Percentiles rank a stretch among this genome's conserved stretches.
These are phyloP conservation scores for Lojkania enalia DNA, from an alignment of 2,329 filamentous ascomycete genomes.

Conservation along the genomic window DNA sequence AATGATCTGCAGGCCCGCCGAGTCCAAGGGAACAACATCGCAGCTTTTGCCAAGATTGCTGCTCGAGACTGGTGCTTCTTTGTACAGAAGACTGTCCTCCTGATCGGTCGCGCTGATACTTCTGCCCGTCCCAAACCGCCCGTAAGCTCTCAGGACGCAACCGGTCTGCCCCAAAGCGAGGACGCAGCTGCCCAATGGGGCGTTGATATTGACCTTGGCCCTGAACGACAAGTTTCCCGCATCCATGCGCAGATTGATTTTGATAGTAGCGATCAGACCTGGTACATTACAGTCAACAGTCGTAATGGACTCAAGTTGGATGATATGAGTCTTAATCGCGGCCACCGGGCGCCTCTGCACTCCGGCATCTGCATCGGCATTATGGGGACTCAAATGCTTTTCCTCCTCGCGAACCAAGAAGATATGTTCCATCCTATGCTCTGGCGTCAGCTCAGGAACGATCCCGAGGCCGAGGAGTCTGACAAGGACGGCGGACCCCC, in stretches of 20 bases:
- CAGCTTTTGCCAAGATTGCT: constrained; percentile 79
- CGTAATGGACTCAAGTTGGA: constrained; percentile 90
- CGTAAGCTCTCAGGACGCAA: constrained; percentile 28
- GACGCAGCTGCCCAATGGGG: constrained; percentile 45
- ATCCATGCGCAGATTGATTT: constrained; percentile 56
- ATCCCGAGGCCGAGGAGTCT: constrained; percentile 41
- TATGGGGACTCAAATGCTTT: constrained; percentile 96
- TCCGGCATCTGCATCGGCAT: constrained; percentile 93
- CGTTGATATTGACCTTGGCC: constrained; percentile 81
- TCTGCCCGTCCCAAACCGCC: constrained; percentile 32
- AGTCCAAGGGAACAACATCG: constrained; percentile 49
- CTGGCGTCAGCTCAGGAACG: constrained; percentile 60
- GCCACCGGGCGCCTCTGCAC: constrained; percentile 66
- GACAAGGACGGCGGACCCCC: constrained; percentile 44
- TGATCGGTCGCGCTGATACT: constrained; percentile 66
- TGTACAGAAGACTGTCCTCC: constrained; percentile 72
- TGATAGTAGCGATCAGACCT: constrained; percentile 57
- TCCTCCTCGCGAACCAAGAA: constrained; percentile 81
- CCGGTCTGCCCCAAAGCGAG: constrained; percentile 28
- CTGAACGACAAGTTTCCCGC: constrained; percentile 55
- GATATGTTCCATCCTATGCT: constrained; percentile 71
- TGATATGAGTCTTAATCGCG: constrained; percentile 69
- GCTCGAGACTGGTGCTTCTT: constrained; percentile 85
- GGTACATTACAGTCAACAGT: constrained; percentile 85
- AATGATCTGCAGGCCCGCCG: constrained; percentile 52